Evolutionary conservation across 768 basidiomycete species (phyloP).

Genomic region (Suillus placidus): DNA sequence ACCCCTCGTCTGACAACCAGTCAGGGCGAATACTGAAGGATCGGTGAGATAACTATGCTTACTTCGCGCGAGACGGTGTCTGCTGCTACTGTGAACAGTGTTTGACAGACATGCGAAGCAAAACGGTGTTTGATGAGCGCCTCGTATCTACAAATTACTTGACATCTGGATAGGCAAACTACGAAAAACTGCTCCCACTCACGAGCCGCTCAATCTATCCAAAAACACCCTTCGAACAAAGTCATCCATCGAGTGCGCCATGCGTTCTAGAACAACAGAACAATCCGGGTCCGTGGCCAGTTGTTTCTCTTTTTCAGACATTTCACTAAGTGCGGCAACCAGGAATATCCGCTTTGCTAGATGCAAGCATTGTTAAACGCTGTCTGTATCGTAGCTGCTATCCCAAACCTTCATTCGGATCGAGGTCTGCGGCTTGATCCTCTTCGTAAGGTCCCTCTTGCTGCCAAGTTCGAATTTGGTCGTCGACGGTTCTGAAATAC

Average conservation of each 20-base stretch:
- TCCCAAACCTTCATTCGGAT: conserved; percentile 71
- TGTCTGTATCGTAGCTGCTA: not conserved
- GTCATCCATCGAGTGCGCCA: conserved; percentile 94
- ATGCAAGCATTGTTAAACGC: conserved; percentile 12
- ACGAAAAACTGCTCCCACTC: conserved; percentile 40
- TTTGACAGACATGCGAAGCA: conserved; percentile 95
- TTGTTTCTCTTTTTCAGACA: conserved; percentile 85
- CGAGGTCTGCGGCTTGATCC: conserved; percentile 50
- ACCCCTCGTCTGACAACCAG: conserved; percentile 48
- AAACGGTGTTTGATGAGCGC: conserved; percentile 78
- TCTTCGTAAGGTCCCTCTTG: conserved; percentile 40
- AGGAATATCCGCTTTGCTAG: conserved; percentile 78
- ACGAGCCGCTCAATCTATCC: conserved; percentile 88
- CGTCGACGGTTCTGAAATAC: conserved; percentile 88
- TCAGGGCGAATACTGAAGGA: conserved; percentile 4
- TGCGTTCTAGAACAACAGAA: conserved; percentile 85
- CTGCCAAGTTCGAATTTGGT: conserved; percentile 88
- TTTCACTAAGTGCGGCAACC: conserved; percentile 79
- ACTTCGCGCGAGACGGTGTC: conserved; percentile 76
- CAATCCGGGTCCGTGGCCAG: conserved; percentile 94
- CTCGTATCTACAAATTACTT: conserved; percentile 51
- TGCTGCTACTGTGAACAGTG: conserved; percentile 68
- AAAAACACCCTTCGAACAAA: conserved; percentile 91
- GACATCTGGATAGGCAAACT: conserved; percentile 13
- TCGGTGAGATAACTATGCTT: conserved; percentile 9